Percentiles rank a stretch among this genome's conserved stretches.
Conservation (phyloP, 225 moss, liverwort and hornwort species). For the Sphagnum tenellum region DNA sequence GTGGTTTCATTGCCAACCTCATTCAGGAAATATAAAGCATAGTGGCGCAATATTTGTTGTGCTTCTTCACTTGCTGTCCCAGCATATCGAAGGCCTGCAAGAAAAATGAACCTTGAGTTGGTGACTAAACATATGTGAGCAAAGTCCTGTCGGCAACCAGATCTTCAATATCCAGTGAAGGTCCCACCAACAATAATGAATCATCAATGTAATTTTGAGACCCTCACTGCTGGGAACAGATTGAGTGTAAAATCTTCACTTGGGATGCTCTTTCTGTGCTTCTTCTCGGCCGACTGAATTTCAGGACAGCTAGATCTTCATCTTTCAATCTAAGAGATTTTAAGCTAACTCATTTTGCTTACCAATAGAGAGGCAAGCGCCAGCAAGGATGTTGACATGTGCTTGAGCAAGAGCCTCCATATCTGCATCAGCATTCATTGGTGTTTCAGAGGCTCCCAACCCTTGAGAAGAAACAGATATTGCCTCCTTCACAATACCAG, state of each 20-base stretch:
- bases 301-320: too few relatives aligned
- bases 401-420: slow-evolving; percentile 96
- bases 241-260: too few relatives aligned
- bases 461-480: slow-evolving; percentile 36
- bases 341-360: background rate
- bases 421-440: slow-evolving; percentile 76
- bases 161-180: too few relatives aligned
- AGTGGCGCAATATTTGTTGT: slow-evolving; percentile 63
- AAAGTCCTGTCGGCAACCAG: background rate
- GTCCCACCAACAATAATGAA: too few relatives aligned
- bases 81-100: slow-evolving; percentile 69
- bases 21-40: slow-evolving; percentile 79
- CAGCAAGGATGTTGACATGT: slow-evolving; percentile 90
- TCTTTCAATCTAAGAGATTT: too few relatives aligned
- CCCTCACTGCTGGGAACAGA: too few relatives aligned
- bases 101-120: background rate
- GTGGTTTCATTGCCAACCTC: slow-evolving; percentile 14
- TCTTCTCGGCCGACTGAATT: too few relatives aligned
- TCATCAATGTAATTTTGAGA: too few relatives aligned
- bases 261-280: too few relatives aligned
- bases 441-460: slow-evolving; percentile 50
- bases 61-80: slow-evolving; percentile 92
- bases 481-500: slow-evolving; percentile 75
- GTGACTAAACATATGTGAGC: background rate
- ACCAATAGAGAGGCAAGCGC: slow-evolving; percentile 87